Evolutionary conservation across 495 filamentous ascomycete species (phyloP).

Genomic region (Durotheca rogersii): DNA sequence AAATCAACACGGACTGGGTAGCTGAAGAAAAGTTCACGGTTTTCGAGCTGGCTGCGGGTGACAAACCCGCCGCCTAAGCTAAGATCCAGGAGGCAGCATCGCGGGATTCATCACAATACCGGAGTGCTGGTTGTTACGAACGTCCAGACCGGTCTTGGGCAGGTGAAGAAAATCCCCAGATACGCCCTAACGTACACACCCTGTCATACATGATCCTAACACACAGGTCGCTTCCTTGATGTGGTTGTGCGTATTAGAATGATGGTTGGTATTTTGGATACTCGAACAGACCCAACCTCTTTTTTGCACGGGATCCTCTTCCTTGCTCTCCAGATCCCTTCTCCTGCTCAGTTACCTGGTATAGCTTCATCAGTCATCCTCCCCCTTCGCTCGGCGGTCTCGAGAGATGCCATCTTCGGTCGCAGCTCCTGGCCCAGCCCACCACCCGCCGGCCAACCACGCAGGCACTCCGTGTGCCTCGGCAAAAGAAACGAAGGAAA

Average conservation of each 20-base stretch:
- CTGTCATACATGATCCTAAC: constrained; percentile 11
- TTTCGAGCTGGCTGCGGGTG: not conserved
- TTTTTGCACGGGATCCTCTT: constrained; percentile 22
- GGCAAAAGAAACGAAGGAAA: constrained; percentile 29
- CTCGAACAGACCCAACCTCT: constrained; percentile 39
- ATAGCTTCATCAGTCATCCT: constrained; percentile 41
- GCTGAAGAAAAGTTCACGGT: not conserved
- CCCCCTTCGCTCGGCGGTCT: constrained; percentile 23
- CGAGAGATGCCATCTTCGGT: constrained; percentile 22
- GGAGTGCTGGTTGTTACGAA: not conserved
- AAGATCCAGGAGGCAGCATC: no score
- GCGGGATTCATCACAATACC: not conserved
- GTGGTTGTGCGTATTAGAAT: constrained; percentile 29
- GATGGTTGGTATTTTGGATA: constrained; percentile 37
- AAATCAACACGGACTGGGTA: not conserved
- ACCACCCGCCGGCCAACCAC: constrained; percentile 27
- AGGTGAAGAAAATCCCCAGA: constrained; percentile 11
- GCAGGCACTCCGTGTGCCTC: constrained; percentile 23
- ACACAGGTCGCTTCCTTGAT: constrained; percentile 5
- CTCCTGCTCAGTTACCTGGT: no score
- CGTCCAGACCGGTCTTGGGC: not conserved
- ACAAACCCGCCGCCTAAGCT: no score
- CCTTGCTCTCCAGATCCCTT: constrained; percentile 26
- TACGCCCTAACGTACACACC: no score
- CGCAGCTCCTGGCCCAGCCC: constrained; percentile 19